These are phyloP conservation scores for Ophiostoma himal-ulmi DNA, from an alignment of 2,329 filamentous ascomycete species.

Conservation along the genomic window DNA sequence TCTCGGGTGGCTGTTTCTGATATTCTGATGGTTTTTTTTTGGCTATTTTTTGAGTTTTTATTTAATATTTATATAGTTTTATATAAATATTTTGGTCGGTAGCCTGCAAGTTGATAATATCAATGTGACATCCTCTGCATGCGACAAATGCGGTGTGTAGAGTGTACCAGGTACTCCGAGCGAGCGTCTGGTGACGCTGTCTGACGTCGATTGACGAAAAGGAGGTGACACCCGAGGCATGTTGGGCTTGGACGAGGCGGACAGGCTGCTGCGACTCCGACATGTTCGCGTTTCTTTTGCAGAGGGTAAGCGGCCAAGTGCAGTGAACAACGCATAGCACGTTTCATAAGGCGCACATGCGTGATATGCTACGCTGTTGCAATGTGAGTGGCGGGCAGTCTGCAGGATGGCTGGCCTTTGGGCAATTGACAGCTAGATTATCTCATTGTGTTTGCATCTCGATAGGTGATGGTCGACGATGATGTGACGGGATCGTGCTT, in stretches of 20 bases:
- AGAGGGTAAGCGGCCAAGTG: neutral
- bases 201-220: neutral
- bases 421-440: neutral
- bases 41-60: neutral
- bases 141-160: neutral
- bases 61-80: too few relatives aligned
- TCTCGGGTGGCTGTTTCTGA: neutral
- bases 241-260: constrained; percentile 4
- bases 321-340: neutral
- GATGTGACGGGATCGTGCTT: neutral
- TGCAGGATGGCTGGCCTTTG: neutral
- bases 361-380: constrained; percentile 5
- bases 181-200: neutral
- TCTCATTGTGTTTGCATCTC: neutral
- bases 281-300: neutral
- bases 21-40: neutral
- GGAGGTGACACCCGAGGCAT: neutral
- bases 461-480: neutral
- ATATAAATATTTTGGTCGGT: too few relatives aligned
- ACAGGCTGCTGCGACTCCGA: neutral
- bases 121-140: neutral
- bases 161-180: neutral
- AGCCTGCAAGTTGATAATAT: neutral
- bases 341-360: constrained; percentile 5
- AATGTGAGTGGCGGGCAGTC: neutral